phyloP scores from a whole-genome alignment of 805 yeast genomes.

The Cyberlindnera lachancei region DNA sequence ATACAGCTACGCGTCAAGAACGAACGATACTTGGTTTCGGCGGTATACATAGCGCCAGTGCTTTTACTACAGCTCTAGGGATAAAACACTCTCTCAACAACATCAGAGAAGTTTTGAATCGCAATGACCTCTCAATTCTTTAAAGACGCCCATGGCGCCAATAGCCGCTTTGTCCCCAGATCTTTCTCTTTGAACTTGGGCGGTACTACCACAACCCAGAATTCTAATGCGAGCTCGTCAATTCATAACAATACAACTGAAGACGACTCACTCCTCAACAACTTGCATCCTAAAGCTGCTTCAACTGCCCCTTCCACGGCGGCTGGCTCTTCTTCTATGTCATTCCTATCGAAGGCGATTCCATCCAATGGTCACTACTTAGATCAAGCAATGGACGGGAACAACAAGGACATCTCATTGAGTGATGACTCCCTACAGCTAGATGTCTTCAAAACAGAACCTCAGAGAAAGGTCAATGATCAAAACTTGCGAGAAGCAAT shows the following conservation, averaged over 20 bases:
- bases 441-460: no score
- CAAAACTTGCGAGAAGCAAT: no score
- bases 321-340: conserved; percentile 1
- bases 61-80: no score
- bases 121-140: conserved; percentile 20
- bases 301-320: conserved; percentile 11
- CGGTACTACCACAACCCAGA: conserved; percentile 3
- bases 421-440: background rate
- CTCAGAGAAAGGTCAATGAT: background rate
- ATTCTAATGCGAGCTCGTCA: background rate
- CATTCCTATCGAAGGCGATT: no score
- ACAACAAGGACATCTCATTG: conserved; percentile 1
- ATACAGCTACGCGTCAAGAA: no score
- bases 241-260: background rate
- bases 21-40: no score
- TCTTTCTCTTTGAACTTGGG: conserved; percentile 16
- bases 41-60: no score
- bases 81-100: no score
- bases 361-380: no score
- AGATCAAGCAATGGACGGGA: background rate
- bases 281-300: conserved; percentile 2
- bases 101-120: no score
- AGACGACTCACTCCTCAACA: conserved; percentile 3
- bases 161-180: conserved; percentile 18
- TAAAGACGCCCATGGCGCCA: conserved; percentile 18